Evolutionary conservation across 1,139 yeast genomes (phyloP).

Genomic region (Blastobotrys buckinghamii): DNA sequence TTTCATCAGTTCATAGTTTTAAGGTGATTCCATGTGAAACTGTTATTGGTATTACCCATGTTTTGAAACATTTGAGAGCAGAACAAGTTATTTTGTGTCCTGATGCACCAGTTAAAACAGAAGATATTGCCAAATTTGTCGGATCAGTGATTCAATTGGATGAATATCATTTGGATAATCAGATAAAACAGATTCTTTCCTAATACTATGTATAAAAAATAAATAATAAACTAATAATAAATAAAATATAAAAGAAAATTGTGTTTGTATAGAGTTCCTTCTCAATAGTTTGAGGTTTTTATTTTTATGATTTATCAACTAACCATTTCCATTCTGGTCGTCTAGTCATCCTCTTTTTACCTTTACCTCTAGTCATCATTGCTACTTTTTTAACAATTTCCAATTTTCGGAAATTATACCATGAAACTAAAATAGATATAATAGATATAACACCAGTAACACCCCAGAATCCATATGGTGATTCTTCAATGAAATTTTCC

Average conservation of each 20-base stretch:
- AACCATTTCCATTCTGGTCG: slow-evolving; percentile 13
- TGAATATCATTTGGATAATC: not conserved
- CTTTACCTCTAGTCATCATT: slow-evolving; percentile 26
- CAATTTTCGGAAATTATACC: slow-evolving; percentile 35
- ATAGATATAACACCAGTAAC: slow-evolving; percentile 46
- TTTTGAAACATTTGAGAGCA: slow-evolving; percentile 30
- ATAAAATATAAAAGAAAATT: not conserved
- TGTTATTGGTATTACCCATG: slow-evolving; percentile 28
- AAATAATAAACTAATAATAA: too few species aligned
- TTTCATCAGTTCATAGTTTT: slow-evolving; percentile 19
- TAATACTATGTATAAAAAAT: too few species aligned
- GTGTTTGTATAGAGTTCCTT: not conserved
- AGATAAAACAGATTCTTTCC: not conserved
- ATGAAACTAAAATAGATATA: slow-evolving; percentile 35
- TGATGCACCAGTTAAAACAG: slow-evolving; percentile 19
- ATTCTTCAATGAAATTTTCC: slow-evolving; percentile 82
- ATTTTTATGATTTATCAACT: slow-evolving; percentile 5
- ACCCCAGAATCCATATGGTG: slow-evolving; percentile 54
- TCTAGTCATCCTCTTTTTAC: not conserved
- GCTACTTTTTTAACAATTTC: slow-evolving; percentile 42
- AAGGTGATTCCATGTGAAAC: slow-evolving; percentile 31
- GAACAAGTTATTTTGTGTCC: slow-evolving; percentile 25
- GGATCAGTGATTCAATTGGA: slow-evolving; percentile 19
- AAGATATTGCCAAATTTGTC: slow-evolving; percentile 23
- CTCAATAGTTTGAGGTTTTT: not conserved